Base-by-base conservation (phyloP, 2,329 filamentous ascomycete species). In the Podosphaera aphanis region DNA sequence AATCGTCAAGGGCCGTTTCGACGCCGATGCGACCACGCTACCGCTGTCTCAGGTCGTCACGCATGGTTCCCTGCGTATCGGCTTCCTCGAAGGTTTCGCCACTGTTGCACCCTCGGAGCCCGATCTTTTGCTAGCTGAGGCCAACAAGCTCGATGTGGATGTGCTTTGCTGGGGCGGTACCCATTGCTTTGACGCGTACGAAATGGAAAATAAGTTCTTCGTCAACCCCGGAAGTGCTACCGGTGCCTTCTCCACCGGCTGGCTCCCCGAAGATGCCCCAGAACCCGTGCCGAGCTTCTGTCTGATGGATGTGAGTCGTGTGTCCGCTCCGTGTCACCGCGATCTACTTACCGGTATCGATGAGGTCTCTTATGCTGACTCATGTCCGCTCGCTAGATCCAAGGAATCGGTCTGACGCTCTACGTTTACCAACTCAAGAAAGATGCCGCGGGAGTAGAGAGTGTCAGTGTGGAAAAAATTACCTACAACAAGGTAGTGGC, bases 381-480 rank as follows among this genome's bases (percentile, higher is more conserved):
- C 33, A 38, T 33, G 25, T 13, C 23, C 15, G 15, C 19, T 7
- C 13, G n/a, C 49, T 55, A 93, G 84, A 83, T 93, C 31, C 88
- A 95, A 73, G 88, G 88, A 27, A 92, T 94, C 60, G 92, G 92
- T 15, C 71, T 95, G 53, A 92, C 92, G 49, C 70, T 95, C 43
- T 95, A 95, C 61, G 88, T 95, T 45, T 95, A 95, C 60, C 81
- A 86, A 61, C 63, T 86, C 57, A 74, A 78, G 60, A 84, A 79
- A 59, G 80, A 84, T 55, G 76, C 73, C 47, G 77, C 81, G 53
- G 82, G 82, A 15, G 73, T 73, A 31, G 81, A 86, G 62, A 84
- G 78, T 49, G 81, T 88, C 40, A 79, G 78, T 15, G 82, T 88
- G 37, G 82, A 88, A 61, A 88, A 88, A 66, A 80, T 88, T 50